These are phyloP conservation scores for Mediolabrus comicus DNA, from an alignment of 108 stramenopile species.

Conservation along the genomic window DNA sequence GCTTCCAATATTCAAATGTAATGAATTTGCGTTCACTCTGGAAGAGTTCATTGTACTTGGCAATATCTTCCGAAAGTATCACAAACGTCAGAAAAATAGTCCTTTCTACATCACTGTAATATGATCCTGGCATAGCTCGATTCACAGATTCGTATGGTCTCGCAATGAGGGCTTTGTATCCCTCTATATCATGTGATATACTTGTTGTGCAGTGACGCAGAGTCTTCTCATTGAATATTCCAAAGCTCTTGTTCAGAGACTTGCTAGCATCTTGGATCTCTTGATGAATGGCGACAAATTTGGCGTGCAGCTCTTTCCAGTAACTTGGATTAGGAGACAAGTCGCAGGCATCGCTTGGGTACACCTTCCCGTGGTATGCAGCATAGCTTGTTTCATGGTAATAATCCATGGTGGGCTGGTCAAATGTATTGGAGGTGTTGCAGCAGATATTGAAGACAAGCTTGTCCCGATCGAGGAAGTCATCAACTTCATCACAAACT, in stretches of 20 bases:
- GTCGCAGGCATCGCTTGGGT: slow-evolving; percentile 8
- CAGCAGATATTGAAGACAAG: slow-evolving; percentile 64
- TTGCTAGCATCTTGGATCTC: slow-evolving; percentile 60
- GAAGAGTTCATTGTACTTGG: slow-evolving; percentile 55
- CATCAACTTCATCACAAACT: slow-evolving; percentile 55
- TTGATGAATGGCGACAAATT: slow-evolving; percentile 44
- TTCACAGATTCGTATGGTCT: slow-evolving; percentile 61
- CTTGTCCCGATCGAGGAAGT: slow-evolving; percentile 58
- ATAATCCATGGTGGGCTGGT: slow-evolving; percentile 33
- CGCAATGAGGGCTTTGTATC: slow-evolving; percentile 59
- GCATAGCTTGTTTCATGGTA: slow-evolving; percentile 40
- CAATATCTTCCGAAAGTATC: slow-evolving; percentile 51
- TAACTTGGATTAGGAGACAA: slow-evolving; percentile 46
- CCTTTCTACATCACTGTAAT: slow-evolving; percentile 58
- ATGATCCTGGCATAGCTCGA: slow-evolving; percentile 59
- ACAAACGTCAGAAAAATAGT: slow-evolving; percentile 56
- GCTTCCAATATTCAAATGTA: slow-evolving; percentile 56
- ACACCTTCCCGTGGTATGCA: slow-evolving; percentile 37
- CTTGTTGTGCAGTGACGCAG: slow-evolving; percentile 52
- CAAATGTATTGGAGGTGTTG: slow-evolving; percentile 53
- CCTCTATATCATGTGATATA: slow-evolving; percentile 56
- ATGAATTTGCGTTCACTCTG: slow-evolving; percentile 58
- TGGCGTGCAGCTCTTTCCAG: slow-evolving; percentile 44
- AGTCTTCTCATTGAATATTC: slow-evolving; percentile 60
- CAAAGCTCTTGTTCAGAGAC: slow-evolving; percentile 58